Conservation (phyloP, 1,139 yeast genomes). For the Kodamaea ohmeri region DNA sequence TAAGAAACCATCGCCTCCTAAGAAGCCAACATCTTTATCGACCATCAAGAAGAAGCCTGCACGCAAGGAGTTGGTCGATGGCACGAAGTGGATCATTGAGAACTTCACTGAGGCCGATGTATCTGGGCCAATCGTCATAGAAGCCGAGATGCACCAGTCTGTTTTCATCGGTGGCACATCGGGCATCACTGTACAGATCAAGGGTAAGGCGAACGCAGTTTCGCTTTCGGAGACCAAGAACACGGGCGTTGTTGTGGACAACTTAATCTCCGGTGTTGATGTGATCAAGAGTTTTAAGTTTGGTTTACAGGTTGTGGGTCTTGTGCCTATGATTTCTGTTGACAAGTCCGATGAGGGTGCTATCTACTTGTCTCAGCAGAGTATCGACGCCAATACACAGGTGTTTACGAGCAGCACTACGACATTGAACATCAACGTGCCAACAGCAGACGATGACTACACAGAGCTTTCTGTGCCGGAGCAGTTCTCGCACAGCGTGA, state of each 20-base stretch:
- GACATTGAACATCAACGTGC: conserved; percentile 78
- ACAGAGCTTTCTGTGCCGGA: conserved; percentile 83
- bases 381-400: conserved; percentile 60
- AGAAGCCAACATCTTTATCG: conserved; percentile 66
- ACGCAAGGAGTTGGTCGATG: conserved; percentile 74
- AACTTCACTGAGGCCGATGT: conserved; percentile 57
- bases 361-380: conserved; percentile 69
- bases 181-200: conserved; percentile 72
- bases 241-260: conserved; percentile 76
- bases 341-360: conserved; percentile 90
- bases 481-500: conserved; percentile 66
- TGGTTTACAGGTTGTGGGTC: conserved; percentile 80
- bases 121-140: conserved; percentile 55
- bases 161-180: conserved; percentile 81
- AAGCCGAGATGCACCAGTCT: conserved; percentile 83
- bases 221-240: conserved; percentile 71
- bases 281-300: conserved; percentile 77
- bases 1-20: conserved; percentile 63
- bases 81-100: conserved; percentile 82
- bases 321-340: conserved; percentile 75
- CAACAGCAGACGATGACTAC: conserved; percentile 57
- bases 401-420: conserved; percentile 83
- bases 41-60: conserved; percentile 62
- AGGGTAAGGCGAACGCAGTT: conserved; percentile 90
- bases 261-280: conserved; percentile 85